Evolutionary conservation across 179 eudicot species (phyloP), one percentile per base, ranked within the genome.

Genomic region (Beta corolliflora): DNA sequence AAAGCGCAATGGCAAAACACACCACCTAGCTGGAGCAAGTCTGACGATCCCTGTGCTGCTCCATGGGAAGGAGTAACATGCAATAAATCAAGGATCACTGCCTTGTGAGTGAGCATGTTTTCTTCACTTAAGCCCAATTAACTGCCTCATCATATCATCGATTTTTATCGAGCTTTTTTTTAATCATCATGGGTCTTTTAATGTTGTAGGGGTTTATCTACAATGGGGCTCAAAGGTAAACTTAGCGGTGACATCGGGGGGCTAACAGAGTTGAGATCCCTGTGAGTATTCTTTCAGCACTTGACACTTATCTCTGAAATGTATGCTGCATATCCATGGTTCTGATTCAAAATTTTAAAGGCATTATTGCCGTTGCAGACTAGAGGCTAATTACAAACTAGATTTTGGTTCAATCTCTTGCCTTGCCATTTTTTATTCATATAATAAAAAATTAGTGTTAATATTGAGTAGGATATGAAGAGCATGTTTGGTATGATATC

Each of bases 31-130:
- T 95, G 99, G 99, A 75, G 71, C 19, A 83, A 86, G 68, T 94
- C 97, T 0, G 90, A 88, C 76, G 98, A 95, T 83, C 98, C 99
- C 25, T 95, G 99, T 83, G 92, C 89, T 55, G 63, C 78, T 76
- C 71, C 81, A 0, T 95, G 99, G 99, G 99, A 95, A 77, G 99
- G 99, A 45, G 89, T 95, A 65, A 85, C 91, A 14, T 95, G 99
- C 89, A 89, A 83, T 80, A 87, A 72, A 68, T 89, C 97, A n/a
- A 94, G 93, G 75, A 91, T 95, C 23, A 88, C 93, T 46, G 86
- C 92, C 19, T 71, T 95, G 99, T 95, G 71, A 86, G 95, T 95
- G 71, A 86, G 95, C 83, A 82, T n/a, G 21, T 66, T 44, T 41
- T 76, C 16, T 59, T 74, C 77, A 29, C 72, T 70, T 21, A 13